Conservation (phyloP, 441 rosid genomes). For the Dalechampia spathulata region DNA sequence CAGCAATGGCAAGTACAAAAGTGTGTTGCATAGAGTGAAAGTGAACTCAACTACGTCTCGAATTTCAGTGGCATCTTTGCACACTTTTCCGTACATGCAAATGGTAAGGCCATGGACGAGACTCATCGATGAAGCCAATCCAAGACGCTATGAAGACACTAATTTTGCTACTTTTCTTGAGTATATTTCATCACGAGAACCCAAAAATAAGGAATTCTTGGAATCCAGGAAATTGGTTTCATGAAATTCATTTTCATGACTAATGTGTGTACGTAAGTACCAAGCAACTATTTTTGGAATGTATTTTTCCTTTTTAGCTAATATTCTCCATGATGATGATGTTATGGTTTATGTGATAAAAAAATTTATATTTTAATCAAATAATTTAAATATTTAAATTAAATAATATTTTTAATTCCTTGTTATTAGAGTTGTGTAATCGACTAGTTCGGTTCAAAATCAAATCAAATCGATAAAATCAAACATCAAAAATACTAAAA, state of each 20-base stretch:
- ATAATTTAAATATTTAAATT: no score
- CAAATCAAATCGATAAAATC: no score
- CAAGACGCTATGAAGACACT: conserved; percentile 49
- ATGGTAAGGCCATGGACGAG: conserved; percentile 42
- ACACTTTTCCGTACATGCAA: conserved; percentile 39
- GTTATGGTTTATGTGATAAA: no score
- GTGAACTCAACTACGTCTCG: conserved; percentile 51
- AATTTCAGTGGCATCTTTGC: conserved; percentile 69
- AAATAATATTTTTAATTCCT: no score
- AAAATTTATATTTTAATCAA: no score
- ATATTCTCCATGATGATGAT: not conserved
- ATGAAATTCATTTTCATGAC: not conserved
- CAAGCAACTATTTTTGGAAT: not conserved
- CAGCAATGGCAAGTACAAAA: conserved; percentile 86
- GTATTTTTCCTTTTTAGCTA: not conserved
- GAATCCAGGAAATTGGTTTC: conserved; percentile 42
- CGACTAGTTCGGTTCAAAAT: no score
- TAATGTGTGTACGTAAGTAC: not conserved
- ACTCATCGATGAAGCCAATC: conserved; percentile 41
- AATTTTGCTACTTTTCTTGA: conserved; percentile 62
- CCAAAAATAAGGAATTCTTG: conserved; percentile 63
- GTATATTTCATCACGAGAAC: conserved; percentile 54
- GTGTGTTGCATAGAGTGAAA: conserved; percentile 69
- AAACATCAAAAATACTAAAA: no score
- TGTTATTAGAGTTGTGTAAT: no score